Evolutionary conservation across 2,329 filamentous ascomycete species (phyloP), one percentile per base, ranked within the genome.

Genomic region (Furcasterigmium sp.): DNA sequence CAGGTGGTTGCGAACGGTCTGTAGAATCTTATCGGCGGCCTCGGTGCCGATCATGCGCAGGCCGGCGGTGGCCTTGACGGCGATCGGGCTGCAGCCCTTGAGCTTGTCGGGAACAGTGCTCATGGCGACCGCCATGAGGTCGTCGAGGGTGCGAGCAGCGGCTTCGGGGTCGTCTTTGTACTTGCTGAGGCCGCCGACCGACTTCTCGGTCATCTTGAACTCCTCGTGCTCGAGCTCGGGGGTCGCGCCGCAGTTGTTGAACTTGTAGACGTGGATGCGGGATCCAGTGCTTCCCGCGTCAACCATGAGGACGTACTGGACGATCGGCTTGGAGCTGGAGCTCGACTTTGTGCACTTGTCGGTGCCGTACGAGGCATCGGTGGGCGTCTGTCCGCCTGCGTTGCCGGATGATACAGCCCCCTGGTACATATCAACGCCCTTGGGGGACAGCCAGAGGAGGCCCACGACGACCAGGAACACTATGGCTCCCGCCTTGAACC

Each of bases 301-400:
- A 59, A 98, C 88, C 93, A 98, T 98, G 58, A 97, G 79, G 48
- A 93, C 94, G 70, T 97, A 98, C 63, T 98, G 93, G 49, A 96
- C 84, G 53, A 98, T 80, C 39, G 93, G 91, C 71, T 96, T 97
- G 52, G 89, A 85, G 58, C 86, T 82, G 56, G 89, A 88, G 69
- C 78, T 84, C 34, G 93, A 89, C 61, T 84, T 87, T 46, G 82
- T 82, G 76, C 93, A 98, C 68, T 80, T 85, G 35, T 78, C 74
- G 51, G 86, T 83, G 53, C 78, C 78, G 56, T 82, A 76, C 8
- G 82, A 79, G 20, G 76, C 71, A 56, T 87, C 80, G 41, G 73
- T 64, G 26, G 78, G 72, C 2, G 61, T 59, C 57, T 84, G 79
- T 50, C 78, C 78, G 37, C 41, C 43, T 17, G 46, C 26, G 49